Conservation (phyloP, 192 early-diverging fungal genomes). For the Podila minutissima region DNA sequence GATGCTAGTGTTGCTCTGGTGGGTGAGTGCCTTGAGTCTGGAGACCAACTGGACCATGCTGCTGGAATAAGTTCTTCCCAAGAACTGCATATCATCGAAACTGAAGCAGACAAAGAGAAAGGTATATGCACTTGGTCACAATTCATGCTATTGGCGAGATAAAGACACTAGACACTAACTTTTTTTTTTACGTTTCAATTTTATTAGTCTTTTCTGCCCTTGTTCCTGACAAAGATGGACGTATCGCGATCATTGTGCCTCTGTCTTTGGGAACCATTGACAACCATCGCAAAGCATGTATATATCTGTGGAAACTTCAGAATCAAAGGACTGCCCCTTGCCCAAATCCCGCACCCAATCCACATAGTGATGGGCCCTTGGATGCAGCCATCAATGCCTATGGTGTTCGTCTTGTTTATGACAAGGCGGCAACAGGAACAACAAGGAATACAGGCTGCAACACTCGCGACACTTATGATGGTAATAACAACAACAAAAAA, state of each 20-base stretch:
- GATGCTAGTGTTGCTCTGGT: no score
- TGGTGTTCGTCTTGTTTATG: conserved; percentile 7
- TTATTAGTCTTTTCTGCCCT: neutral
- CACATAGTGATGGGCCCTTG: conserved; percentile 11
- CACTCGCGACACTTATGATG: neutral
- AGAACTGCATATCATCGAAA: no score
- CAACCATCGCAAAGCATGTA: conserved; percentile 4
- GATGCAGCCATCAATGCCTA: conserved; percentile 9
- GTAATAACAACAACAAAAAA: no score
- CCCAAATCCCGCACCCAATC: conserved; percentile 21
- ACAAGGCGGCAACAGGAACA: neutral
- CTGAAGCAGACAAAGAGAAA: no score
- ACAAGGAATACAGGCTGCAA: neutral
- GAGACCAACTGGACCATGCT: no score
- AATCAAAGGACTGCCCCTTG: neutral
- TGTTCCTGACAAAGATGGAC: conserved; percentile 1
- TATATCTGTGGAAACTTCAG: conserved; percentile 18
- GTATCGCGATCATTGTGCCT: conserved; percentile 2
- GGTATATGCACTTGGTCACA: no score
- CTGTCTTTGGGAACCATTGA: conserved; percentile 4
- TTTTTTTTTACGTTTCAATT: neutral
- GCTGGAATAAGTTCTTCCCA: no score
- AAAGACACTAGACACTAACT: neutral
- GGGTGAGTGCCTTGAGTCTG: no score
- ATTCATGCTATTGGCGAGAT: neutral